Conservation (phyloP, 768 basidiomycete species). For the Guyanaporus albipodus region DNA sequence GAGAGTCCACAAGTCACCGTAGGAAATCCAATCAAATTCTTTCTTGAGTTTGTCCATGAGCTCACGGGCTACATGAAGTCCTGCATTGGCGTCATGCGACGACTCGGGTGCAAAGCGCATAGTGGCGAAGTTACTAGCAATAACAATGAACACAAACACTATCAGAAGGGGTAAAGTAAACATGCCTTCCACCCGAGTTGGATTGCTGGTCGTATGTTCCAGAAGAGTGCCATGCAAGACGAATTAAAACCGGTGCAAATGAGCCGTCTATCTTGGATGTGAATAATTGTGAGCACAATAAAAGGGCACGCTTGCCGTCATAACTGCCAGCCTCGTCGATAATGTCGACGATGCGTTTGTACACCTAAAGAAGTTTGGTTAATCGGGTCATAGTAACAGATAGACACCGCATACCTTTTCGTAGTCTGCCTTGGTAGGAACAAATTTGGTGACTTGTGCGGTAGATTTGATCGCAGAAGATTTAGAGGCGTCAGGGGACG, state of each 20-base stretch:
- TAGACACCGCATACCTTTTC: slow-evolving; percentile 57
- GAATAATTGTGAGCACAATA: not conserved
- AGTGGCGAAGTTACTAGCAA: slow-evolving; percentile 88
- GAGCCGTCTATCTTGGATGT: slow-evolving; percentile 62
- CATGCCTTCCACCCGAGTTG: slow-evolving; percentile 76
- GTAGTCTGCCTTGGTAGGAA: slow-evolving; percentile 80
- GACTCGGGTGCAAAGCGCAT: slow-evolving; percentile 96
- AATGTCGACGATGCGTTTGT: slow-evolving; percentile 79
- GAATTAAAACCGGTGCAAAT: slow-evolving; percentile 81
- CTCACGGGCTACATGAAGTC: slow-evolving; percentile 73
- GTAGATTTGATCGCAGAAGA: slow-evolving; percentile 53
- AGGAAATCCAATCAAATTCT: slow-evolving; percentile 90
- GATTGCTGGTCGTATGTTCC: slow-evolving; percentile 86
- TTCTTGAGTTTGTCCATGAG: slow-evolving; percentile 85
- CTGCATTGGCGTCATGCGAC: slow-evolving; percentile 78
- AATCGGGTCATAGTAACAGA: not conserved
- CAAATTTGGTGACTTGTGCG: slow-evolving; percentile 65
- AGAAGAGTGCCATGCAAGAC: slow-evolving; percentile 92
- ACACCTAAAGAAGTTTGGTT: slow-evolving; percentile 51
- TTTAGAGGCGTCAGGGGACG: slow-evolving; percentile 42
- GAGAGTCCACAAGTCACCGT: slow-evolving; percentile 96
- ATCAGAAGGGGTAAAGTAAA: not conserved
- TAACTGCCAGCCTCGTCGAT: slow-evolving; percentile 70
- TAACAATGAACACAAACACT: slow-evolving; percentile 1
- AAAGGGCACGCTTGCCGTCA: slow-evolving; percentile 57